A percentile compares a stretch with the other conserved stretches of the same genome.
Evolutionary conservation across 2,329 filamentous ascomycete genomes (phyloP).

Genomic region (Fusarium coicis): DNA sequence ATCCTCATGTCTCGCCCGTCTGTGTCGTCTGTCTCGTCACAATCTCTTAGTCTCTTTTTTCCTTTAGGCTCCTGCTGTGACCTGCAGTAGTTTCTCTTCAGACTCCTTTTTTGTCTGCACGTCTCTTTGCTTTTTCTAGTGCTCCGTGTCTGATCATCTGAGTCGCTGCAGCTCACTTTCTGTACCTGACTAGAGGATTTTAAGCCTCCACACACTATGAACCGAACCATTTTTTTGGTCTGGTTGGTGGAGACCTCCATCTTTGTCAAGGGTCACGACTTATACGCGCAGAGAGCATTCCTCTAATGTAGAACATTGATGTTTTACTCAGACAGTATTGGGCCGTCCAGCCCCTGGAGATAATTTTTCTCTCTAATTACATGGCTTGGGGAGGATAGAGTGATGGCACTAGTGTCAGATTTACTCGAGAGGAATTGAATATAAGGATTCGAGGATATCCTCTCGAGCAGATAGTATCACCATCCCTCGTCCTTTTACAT

Average conservation of each 20-base stretch:
- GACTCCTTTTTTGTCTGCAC: not conserved
- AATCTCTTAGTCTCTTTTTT: constrained; percentile 14
- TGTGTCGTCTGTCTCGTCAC: constrained; percentile 28
- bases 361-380: constrained; percentile 17
- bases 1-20: constrained; percentile 30
- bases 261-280: constrained; percentile 31
- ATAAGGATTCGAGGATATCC: constrained; percentile 36
- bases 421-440: constrained; percentile 34
- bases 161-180: constrained; percentile 19
- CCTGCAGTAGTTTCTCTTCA: constrained; percentile 25
- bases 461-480: constrained; percentile 19
- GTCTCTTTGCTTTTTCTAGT: constrained; percentile 19
- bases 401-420: constrained; percentile 8
- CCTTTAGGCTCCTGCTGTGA: not conserved
- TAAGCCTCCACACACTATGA: not conserved
- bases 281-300: constrained; percentile 36
- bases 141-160: constrained; percentile 28
- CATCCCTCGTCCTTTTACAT: constrained; percentile 18
- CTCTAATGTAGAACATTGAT: constrained; percentile 30
- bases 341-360: constrained; percentile 32
- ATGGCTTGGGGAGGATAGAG: constrained; percentile 26
- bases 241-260: constrained; percentile 2
- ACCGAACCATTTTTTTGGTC: not conserved
- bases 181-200: constrained; percentile 25
- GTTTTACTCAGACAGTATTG: constrained; percentile 23